phyloP scores from a whole-genome alignment of 1,284 basidiomycete species.

The Ustilago vetiveriae region DNA sequence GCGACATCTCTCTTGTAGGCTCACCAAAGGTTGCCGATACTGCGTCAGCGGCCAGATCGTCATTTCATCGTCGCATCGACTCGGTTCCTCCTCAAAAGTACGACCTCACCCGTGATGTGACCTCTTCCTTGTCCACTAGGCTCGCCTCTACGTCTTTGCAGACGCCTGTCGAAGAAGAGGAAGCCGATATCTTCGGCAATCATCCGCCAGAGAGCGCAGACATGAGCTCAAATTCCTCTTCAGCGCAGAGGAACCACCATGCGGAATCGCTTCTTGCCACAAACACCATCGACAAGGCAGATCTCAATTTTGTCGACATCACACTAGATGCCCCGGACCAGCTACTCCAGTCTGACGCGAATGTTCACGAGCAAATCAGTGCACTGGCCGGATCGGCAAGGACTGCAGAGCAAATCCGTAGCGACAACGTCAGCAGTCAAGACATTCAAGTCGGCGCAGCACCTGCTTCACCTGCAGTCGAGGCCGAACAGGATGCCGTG shows the following conservation, averaged over 20 bases:
- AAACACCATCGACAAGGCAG: constrained; percentile 20
- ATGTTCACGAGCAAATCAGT: constrained; percentile 2
- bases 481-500: neutral
- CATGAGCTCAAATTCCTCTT: neutral
- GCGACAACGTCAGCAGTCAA: constrained; percentile 33
- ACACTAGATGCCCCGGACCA: constrained; percentile 16
- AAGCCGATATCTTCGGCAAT: constrained; percentile 14
- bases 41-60: neutral
- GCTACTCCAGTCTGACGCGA: neutral
- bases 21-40: constrained; percentile 4
- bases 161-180: constrained; percentile 20
- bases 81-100: constrained; percentile 49
- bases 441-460: neutral
- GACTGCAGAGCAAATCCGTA: constrained; percentile 40
- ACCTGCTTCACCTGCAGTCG: neutral
- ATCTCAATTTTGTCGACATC: constrained; percentile 49
- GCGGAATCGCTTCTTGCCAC: constrained; percentile 1
- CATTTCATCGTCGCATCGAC: constrained; percentile 33
- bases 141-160: constrained; percentile 20
- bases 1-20: constrained; percentile 27
- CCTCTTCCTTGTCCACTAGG: constrained; percentile 4
- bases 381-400: constrained; percentile 20
- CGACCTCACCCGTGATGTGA: constrained; percentile 7
- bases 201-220: neutral
- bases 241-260: neutral